Base-by-base conservation (phyloP, 2,329 filamentous ascomycete species). In the Chaetomium sp. region DNA sequence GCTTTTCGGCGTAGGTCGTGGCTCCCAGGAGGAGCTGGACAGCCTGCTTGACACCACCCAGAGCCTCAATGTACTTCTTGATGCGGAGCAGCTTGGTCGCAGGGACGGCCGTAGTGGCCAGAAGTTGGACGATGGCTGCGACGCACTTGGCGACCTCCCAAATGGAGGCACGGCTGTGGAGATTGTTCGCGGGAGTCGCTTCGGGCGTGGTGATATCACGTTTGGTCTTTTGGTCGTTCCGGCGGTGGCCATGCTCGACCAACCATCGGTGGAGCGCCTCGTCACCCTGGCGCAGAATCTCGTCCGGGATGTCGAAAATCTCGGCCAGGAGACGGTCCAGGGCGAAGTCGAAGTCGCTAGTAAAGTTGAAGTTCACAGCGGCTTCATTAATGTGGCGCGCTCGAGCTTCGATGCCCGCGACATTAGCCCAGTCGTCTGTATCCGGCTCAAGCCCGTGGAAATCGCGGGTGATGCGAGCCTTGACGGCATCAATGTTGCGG, bases 51-150 rank as follows among this genome's bases (percentile, higher is more conserved):
- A 55, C 45, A 8, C 64, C 63, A n/a, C 62, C 64, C 9, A 66
- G 64, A 0, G 58, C 60, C 57, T 65, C 55, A 41, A 66, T 61
- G 57, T 61, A 62, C 57, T 62, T 63, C 60, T 65, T 66, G 61
- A 66, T 64, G 27, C 58, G 48, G 7, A 64, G 59, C 14, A 65
- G 50, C 60, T 64, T 65, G 52, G 61, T 58, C 4, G 60, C 61
- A 4, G 64, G 63, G 1, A 66, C 54, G 4, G 61, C 61, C 2
- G 61, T 64, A 9, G 58, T 60, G 45, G 50, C 61, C 9, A 66
- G 55, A 2, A 61, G 44, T 57, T 63, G 53, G 27, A 59, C 52
- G 44, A 65, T 60, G 38, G 62, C 50, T 9, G 53, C 59, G 9
- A 62, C 57, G 59, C 65, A 58, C 49, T 63, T 60, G 52, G 52